A percentile compares a stretch with the other conserved stretches of the same genome.
Conservation (phyloP, 345 rosid genomes). For the Populus deltoides region DNA sequence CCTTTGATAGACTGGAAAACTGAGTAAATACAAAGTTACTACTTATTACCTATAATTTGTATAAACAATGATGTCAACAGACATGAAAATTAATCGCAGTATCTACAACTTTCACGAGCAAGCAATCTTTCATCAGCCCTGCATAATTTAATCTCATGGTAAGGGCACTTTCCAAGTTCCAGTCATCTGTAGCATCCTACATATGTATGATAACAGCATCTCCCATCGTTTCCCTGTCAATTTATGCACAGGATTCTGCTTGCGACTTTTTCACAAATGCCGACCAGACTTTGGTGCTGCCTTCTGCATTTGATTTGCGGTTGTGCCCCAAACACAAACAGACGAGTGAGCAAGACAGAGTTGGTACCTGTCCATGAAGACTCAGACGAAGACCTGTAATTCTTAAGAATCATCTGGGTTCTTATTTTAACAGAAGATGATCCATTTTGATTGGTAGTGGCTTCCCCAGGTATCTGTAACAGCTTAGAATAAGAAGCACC, state of each 20-base stretch:
- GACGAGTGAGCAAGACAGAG: conserved; percentile 14
- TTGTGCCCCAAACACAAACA: conserved; percentile 25
- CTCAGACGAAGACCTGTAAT: conserved; percentile 18
- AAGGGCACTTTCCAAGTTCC: not conserved
- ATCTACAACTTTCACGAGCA: conserved; percentile 8
- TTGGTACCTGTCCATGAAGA: conserved; percentile 19
- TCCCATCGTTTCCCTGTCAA: not conserved
- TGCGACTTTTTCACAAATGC: conserved; percentile 21
- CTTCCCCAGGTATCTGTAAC: conserved; percentile 33
- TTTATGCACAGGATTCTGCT: conserved; percentile 22
- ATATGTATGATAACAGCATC: not conserved
- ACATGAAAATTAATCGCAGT: conserved; percentile 2
- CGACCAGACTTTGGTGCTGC: conserved; percentile 30
- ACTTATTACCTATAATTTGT: not conserved
- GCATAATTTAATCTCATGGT: not conserved
- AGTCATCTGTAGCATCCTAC: not conserved
- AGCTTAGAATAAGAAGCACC: conserved; percentile 28
- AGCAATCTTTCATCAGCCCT: not conserved
- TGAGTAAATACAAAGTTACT: too few species aligned
- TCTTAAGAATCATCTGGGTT: conserved; percentile 31
- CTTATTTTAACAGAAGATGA: conserved; percentile 25
- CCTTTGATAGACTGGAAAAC: too few species aligned
- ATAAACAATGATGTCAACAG: conserved; percentile 2
- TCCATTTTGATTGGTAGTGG: conserved; percentile 23
- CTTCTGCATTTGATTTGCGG: conserved; percentile 39